These are phyloP conservation scores for Chalciporus sp. DNA, from an alignment of 1,284 basidiomycete species.

Conservation along the genomic window DNA sequence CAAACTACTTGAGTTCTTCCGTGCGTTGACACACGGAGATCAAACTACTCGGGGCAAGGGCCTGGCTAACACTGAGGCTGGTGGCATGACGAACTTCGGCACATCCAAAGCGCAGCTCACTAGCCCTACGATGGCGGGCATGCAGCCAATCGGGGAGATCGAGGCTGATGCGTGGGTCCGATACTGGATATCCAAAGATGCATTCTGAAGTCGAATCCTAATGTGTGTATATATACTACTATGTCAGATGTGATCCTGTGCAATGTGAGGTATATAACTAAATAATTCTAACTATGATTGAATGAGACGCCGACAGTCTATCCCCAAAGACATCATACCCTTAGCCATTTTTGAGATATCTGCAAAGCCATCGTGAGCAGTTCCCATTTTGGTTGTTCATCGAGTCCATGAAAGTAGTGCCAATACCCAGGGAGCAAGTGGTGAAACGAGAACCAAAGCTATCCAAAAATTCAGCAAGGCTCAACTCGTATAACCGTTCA, in stretches of 20 bases:
- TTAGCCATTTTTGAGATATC: no score
- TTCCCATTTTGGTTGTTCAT: neutral
- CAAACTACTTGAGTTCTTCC: conserved; percentile 32
- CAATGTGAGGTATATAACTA: no score
- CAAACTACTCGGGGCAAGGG: neutral
- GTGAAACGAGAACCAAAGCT: conserved; percentile 37
- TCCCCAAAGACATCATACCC: no score
- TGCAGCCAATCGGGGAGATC: conserved; percentile 22
- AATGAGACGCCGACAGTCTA: no score
- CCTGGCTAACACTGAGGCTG: conserved; percentile 15
- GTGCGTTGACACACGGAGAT: conserved; percentile 17
- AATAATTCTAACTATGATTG: no score
- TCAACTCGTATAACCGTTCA: no score
- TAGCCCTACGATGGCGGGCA: conserved; percentile 25
- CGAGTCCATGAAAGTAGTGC: conserved; percentile 29
- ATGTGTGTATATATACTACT: neutral
- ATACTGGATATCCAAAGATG: conserved; percentile 27
- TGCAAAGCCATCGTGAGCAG: no score
- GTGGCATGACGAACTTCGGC: conserved; percentile 18
- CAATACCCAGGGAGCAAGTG: conserved; percentile 37
- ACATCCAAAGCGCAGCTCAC: conserved; percentile 20
- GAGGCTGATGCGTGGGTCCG: conserved; percentile 29
- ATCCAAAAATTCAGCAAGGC: neutral
- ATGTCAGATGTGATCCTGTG: no score
- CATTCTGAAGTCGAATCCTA: conserved; percentile 5